phyloP scores from a whole-genome alignment of 805 yeast species.

The Candida ponderosae region DNA sequence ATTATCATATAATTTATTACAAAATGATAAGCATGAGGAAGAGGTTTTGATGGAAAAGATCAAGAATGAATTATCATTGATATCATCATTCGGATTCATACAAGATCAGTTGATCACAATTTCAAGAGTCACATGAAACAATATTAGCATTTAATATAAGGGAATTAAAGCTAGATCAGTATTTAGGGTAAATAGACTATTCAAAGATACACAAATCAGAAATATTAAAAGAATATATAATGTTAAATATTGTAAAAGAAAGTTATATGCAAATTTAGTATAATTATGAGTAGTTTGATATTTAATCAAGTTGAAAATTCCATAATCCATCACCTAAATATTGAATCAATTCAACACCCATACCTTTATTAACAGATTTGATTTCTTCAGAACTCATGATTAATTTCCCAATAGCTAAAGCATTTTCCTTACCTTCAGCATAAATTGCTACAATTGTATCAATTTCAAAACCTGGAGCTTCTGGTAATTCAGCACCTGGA shows the following conservation, averaged over 20 bases:
- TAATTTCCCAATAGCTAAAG: slow-evolving; percentile 85
- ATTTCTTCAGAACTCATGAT: slow-evolving; percentile 87
- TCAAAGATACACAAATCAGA: neutral
- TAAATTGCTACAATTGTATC: slow-evolving; percentile 73
- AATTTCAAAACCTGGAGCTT: slow-evolving; percentile 51
- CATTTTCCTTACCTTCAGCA: slow-evolving; percentile 90
- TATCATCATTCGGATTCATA: slow-evolving; percentile 16
- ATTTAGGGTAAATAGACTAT: neutral
- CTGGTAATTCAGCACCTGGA: slow-evolving; percentile 77
- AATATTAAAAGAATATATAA: neutral
- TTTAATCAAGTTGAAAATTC: slow-evolving; percentile 46
- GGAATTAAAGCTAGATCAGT: neutral
- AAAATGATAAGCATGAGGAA: slow-evolving; percentile 15
- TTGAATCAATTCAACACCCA: slow-evolving; percentile 79
- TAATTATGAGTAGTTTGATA: neutral
- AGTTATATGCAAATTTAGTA: neutral
- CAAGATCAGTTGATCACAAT: too few species aligned
- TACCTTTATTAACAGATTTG: slow-evolving; percentile 73
- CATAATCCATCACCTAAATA: slow-evolving; percentile 88
- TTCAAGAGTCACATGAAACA: too few species aligned
- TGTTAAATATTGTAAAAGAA: neutral
- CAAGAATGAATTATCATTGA: slow-evolving; percentile 15
- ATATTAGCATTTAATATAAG: slow-evolving; percentile 5
- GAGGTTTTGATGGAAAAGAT: too few species aligned
- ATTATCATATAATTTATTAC: slow-evolving; percentile 9